These are phyloP conservation scores for California macrophylla DNA, from an alignment of 441 rosid genomes.

Conservation along the genomic window DNA sequence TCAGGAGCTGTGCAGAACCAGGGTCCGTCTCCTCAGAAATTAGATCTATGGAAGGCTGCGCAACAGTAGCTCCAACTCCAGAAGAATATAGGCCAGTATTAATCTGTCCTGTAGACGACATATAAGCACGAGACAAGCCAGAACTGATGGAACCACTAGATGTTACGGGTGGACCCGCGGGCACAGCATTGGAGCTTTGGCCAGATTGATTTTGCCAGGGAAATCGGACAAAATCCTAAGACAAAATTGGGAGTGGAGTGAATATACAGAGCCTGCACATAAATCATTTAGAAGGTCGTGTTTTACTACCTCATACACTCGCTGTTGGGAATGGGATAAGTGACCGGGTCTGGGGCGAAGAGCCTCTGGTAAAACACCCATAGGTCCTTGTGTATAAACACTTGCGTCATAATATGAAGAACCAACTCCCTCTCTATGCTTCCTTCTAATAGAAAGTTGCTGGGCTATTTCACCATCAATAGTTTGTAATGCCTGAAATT, in stretches of 20 bases:
- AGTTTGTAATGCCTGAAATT: slow-evolving; percentile 69
- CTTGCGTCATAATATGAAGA: slow-evolving; percentile 65
- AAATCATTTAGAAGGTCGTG: slow-evolving; percentile 10
- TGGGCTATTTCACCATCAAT: slow-evolving; percentile 86
- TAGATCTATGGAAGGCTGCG: slow-evolving; percentile 4
- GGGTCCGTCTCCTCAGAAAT: slow-evolving; percentile 8
- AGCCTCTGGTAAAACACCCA: slow-evolving; percentile 79
- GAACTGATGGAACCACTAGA: slow-evolving; percentile 31
- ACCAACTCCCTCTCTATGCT: slow-evolving; percentile 75
- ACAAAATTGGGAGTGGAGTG: slow-evolving; percentile 7
- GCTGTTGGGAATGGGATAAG: slow-evolving; percentile 78
- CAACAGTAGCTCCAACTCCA: slow-evolving; percentile 6
- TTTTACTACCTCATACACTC: slow-evolving; percentile 78
- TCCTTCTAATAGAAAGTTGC: slow-evolving; percentile 67
- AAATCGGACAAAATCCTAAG: slow-evolving; percentile 90
- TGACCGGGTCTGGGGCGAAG: slow-evolving; percentile 96
- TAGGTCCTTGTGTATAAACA: slow-evolving; percentile 64
- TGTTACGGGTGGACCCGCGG: slow-evolving; percentile 43
- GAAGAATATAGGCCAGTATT: slow-evolving; percentile 38
- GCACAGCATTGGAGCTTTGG: slow-evolving; percentile 49
- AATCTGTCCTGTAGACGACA: slow-evolving; percentile 48
- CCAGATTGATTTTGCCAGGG: slow-evolving; percentile 92
- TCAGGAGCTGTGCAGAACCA: slow-evolving; percentile 9
- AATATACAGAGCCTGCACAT: slow-evolving; percentile 1
- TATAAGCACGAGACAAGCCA: slow-evolving; percentile 42